These are phyloP conservation scores for Colletotrichum higginsianum DNA, from an alignment of 2,329 filamentous ascomycete species.

Conservation along the genomic window DNA sequence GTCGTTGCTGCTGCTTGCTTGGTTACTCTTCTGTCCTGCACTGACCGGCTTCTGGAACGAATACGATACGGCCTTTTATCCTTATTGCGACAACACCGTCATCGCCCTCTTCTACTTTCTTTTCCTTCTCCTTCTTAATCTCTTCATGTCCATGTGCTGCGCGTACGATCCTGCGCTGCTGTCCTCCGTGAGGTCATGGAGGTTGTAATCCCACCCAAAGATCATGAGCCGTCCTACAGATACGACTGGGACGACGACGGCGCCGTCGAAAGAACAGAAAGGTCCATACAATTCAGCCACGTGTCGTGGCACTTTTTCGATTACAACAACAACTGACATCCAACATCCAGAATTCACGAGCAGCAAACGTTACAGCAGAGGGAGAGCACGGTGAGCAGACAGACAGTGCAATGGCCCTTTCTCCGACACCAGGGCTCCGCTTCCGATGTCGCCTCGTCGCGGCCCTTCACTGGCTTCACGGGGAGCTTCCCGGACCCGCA, in stretches of 20 bases:
- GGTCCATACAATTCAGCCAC: conserved; percentile 11
- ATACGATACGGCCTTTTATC: conserved; percentile 14
- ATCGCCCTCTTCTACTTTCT: conserved; percentile 2
- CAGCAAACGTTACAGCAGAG: conserved; percentile 19
- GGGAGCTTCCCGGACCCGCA: conserved; percentile 32
- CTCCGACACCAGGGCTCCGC: conserved; percentile 39
- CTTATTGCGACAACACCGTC: conserved; percentile 26
- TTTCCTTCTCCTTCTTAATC: conserved; percentile 16
- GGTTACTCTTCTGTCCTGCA: neutral
- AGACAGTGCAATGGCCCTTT: conserved; percentile 44
- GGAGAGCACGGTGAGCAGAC: conserved; percentile 39
- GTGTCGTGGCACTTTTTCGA: neutral
- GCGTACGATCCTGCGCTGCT: conserved; percentile 25
- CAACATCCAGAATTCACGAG: conserved; percentile 14
- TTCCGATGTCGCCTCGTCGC: conserved; percentile 39
- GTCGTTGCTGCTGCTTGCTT: neutral
- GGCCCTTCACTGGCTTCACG: conserved; percentile 39
- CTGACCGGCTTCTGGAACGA: conserved; percentile 9
- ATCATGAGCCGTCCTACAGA: conserved; percentile 42
- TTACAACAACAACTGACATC: conserved; percentile 19
- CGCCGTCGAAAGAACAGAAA: conserved; percentile 42
- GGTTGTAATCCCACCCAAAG: conserved; percentile 43
- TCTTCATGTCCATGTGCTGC: conserved; percentile 38
- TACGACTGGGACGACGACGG: conserved; percentile 43
- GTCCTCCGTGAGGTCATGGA: conserved; percentile 42